Percentiles rank a stretch among this genome's conserved stretches.
phyloP scores from a whole-genome alignment of 2,329 filamentous ascomycete species.

The Scedosporium apiospermum region DNA sequence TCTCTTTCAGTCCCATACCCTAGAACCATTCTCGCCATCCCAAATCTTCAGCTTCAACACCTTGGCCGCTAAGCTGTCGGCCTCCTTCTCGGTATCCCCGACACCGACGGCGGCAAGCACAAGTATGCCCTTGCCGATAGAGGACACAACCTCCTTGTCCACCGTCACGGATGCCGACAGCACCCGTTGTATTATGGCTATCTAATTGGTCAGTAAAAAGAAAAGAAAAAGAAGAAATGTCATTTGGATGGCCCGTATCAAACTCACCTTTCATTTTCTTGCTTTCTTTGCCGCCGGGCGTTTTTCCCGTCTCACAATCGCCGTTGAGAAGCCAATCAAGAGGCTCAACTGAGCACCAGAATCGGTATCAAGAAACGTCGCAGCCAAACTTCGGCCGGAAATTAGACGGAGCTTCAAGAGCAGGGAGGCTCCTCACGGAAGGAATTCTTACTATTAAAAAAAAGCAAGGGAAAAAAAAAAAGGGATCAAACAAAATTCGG shows the following conservation, averaged over 20 bases:
- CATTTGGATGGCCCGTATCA: too few relatives aligned
- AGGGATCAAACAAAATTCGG: background rate
- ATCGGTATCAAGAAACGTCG: background rate
- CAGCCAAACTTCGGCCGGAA: background rate
- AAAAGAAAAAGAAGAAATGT: background rate
- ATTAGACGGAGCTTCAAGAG: background rate
- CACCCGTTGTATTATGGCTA: conserved; percentile 87
- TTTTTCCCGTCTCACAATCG: background rate
- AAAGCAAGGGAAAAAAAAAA: background rate
- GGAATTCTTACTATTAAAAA: background rate
- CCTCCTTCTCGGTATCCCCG: conserved; percentile 83
- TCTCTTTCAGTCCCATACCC: conserved; percentile 33
- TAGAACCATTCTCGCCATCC: conserved; percentile 67
- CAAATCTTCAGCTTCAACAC: conserved; percentile 85
- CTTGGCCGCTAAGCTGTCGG: conserved; percentile 72
- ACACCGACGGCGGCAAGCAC: conserved; percentile 88
- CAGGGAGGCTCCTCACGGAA: background rate
- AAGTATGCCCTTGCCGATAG: conserved; percentile 80
- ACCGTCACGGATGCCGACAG: conserved; percentile 93
- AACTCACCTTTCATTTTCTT: conserved; percentile 9
- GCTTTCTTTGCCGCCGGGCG: background rate
- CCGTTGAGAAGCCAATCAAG: too few relatives aligned
- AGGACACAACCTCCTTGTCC: conserved; percentile 80
- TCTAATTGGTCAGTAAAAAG: background rate
- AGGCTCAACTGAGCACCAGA: too few relatives aligned